Evolutionary conservation across 371 early-diverging fungal genomes (phyloP), one percentile per base, ranked within the genome.

Genomic region (Mortierella sp.): DNA sequence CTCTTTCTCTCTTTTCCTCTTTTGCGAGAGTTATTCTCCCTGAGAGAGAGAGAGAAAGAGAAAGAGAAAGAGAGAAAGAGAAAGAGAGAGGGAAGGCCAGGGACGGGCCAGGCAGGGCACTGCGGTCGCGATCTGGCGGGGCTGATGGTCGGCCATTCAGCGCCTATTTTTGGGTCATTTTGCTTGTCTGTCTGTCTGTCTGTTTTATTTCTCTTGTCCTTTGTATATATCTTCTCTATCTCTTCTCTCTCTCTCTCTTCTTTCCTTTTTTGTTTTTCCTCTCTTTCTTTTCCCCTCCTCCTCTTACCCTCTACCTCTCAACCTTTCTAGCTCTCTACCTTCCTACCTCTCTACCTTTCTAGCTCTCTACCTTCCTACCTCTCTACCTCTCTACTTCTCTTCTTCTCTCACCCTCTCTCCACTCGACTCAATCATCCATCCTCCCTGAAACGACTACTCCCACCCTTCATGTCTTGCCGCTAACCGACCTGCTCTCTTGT

Each of bases 401-500:
- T 37, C 53, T 53, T 53, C 23, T 23, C 26, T 19, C 53, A 53
- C 18, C 53, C 26, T 1, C 26, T 21, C n/a, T 44, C 9, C 5
- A 18, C 19, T 44, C 21, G 26, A 23, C 46, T 47, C 59, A 58
- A 25, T 46, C 47, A 3, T 25, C 43, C 46, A 37, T 6, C 43
- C 9, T 37, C 43, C 44, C 14, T 19, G 30, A 21, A 60, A 25
- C 23, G 18, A 16, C 16, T 23, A 16, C 47, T 60, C 43, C 45
- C 16, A 44, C 45, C 25, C 46, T 2, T 9, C 5, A 14, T 60
- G 19, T 9, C 19, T 45, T 14, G 25, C 45, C n/a, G 21, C 18
- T 23, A 43, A 37, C 60, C 46, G 47, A 44, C n/a, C 44, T 53
- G n/a, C n/a, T 26, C 53, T 44, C 59, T 58, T 58, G 25, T 29